Base-by-base conservation (phyloP, 352 stramenopile genomes). In the Pythium utonaiense region DNA sequence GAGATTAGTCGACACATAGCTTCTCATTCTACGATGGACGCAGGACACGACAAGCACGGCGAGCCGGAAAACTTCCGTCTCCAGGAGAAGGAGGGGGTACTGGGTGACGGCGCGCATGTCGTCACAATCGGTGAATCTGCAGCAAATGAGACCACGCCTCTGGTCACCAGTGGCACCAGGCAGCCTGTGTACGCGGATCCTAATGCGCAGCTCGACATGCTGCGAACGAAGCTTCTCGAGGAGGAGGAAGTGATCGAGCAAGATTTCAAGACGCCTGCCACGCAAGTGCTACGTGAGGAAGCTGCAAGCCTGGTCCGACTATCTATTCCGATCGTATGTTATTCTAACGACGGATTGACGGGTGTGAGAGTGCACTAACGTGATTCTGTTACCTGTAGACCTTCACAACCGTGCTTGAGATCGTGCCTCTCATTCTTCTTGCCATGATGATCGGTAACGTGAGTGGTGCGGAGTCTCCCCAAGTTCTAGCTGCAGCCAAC, bases 261-360 rank as follows among this genome's bases (percentile, higher is more conserved):
- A 3, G 40, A 60, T 21, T n/a, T 6, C 16, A 6, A 53, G 12
- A 36, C 30, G 9, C 54, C 54, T 6, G 21, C 19, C n/a, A 44
- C 3, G 13, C 6, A 57, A n/a, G 49, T 70, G 17, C 12, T 59
- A 10, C 16, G n/a, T 8, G 34, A 62, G 10, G 63, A 70, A 44
- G 27, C 34, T 10, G 21, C 40, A 14, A 34, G 24, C 22, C 54
- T 66, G 12, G 2, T 54, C 22, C 13, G 36, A 13, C 52, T 66
- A 8, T 66, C 57, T 6, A 25, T 66, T 25, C 63, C 63, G 10
- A 66, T 66, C 3, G 28, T 66, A 51, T 34, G 28, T 14, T 5
- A 17, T 38, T 27, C 14, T 8, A 31, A 17, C 6, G 22, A n/a
- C n/a, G n/a, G n/a, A n/a, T n/a, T n/a, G n/a, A n/a, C n/a, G n/a